These are phyloP conservation scores for Arthrobotrys entomopaga DNA, from an alignment of 2,329 filamentous ascomycete species.

Conservation along the genomic window DNA sequence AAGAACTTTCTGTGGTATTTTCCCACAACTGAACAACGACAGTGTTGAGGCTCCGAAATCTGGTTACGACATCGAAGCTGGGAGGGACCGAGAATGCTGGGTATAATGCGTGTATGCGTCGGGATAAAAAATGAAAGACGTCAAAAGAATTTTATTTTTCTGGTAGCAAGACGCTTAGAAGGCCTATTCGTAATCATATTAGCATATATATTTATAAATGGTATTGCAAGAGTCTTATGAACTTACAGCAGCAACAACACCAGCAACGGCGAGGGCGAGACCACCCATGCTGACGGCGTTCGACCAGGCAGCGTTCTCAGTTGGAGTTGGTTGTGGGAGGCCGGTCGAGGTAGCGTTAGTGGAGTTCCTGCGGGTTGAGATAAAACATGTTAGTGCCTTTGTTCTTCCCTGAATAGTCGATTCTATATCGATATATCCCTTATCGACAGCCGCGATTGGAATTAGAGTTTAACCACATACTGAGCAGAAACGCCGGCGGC, in stretches of 20 bases:
- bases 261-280: constrained; percentile 58
- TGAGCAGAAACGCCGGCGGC: constrained; percentile 56
- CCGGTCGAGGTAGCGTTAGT: constrained; percentile 36
- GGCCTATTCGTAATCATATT: constrained; percentile 26
- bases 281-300: constrained; percentile 58
- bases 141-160: constrained; percentile 46
- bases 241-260: constrained; percentile 58
- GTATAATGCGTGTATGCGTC: constrained; percentile 54
- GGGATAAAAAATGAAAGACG: constrained; percentile 22
- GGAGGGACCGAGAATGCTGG: constrained; percentile 54
- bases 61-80: constrained; percentile 23
- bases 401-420: constrained; percentile 7
- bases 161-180: constrained; percentile 43
- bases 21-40: constrained; percentile 42
- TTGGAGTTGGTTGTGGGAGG: constrained; percentile 31
- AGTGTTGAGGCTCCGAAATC: constrained; percentile 25
- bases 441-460: not conserved
- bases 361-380: constrained; percentile 16
- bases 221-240: constrained; percentile 6
- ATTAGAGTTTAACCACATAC: constrained; percentile 30
- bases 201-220: constrained; percentile 59
- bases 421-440: not conserved
- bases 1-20: constrained; percentile 44
- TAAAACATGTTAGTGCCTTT: constrained; percentile 22
- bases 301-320: constrained; percentile 54